Percentiles rank a stretch among this genome's conserved stretches.
Evolutionary conservation across 2,329 filamentous ascomycete species (phyloP).

Genomic region (Monosporascus cannonballus): DNA sequence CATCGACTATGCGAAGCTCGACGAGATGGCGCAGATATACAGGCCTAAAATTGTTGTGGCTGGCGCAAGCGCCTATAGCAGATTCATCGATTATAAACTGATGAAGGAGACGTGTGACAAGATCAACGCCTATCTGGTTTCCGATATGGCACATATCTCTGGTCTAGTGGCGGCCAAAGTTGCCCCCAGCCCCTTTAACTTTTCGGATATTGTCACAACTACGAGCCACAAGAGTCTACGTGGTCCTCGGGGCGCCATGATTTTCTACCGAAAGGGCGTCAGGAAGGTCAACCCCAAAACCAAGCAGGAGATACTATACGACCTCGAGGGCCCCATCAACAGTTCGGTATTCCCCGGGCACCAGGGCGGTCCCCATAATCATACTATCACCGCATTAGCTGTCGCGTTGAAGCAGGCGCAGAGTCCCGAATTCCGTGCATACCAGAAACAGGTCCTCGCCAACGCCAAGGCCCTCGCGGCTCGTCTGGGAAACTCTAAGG

Average conservation of each 20-base stretch:
- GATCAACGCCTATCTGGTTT: constrained; percentile 84
- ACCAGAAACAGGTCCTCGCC: constrained; percentile 83
- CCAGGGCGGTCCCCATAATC: constrained; percentile 97
- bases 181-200: constrained; percentile 80
- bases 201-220: constrained; percentile 92
- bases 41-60: constrained; percentile 93
- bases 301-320: constrained; percentile 78
- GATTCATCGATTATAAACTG: constrained; percentile 88
- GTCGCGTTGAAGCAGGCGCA: constrained; percentile 94
- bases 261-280: constrained; percentile 95
- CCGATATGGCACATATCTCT: constrained; percentile 97
- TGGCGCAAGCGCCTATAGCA: constrained; percentile 91
- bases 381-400: constrained; percentile 93
- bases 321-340: constrained; percentile 92
- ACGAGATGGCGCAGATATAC: constrained; percentile 82
- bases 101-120: constrained; percentile 91
- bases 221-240: constrained; percentile 97
- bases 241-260: constrained; percentile 92
- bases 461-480: constrained; percentile 85
- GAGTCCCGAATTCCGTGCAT: constrained; percentile 81
- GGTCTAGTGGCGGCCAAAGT: constrained; percentile 89
- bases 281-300: constrained; percentile 77
- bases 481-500: constrained; percentile 59
- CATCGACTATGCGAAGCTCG: constrained; percentile 91
- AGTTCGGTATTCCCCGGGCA: constrained; percentile 95